Base-by-base conservation (phyloP, 2,329 filamentous ascomycete species). In the Lasiodiplodia theobromae region DNA sequence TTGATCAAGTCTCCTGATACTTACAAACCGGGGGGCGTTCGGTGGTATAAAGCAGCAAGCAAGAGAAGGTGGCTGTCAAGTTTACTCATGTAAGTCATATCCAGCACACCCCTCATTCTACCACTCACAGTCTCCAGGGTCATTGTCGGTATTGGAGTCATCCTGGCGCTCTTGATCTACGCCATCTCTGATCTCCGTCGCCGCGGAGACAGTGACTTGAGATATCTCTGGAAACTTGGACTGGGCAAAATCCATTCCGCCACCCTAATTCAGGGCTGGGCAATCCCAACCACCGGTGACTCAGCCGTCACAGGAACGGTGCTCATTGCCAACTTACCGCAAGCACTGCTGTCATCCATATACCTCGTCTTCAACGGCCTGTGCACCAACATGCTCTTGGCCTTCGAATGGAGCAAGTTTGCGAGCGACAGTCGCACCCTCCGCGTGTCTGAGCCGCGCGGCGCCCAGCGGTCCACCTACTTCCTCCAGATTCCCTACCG, bases 361-460 rank as follows among this genome's bases (percentile, higher is more conserved):
- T 86, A 86, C 70, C 74, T 85, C 6, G 73, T 78, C 1, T 82
- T 81, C 74, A 86, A 86, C 70, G 75, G 75, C 4, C 74, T 86
- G 3, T 76, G 83, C 21, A 87, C 83, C 0, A 78, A 73, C 4
- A 85, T 86, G 76, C 77, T 85, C 1, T 71, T 83, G 0, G 82
- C 81, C 0, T 71, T 76, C 3, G 86, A 88, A 74, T 88, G 81
- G 74, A 79, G 76, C 47, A 40, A 11, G 31, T 37, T 40, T 21
- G 18, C 8, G 10, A 40, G 7, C 10, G 54, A 37, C 10, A 1
- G 18, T 8, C 53, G 8, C 7, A 34, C 31, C 1, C 31, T 57
- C 8, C 54, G 54, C 28, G 31, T 56, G 7, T 37, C 16, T 2
- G 18, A 37, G 18, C 31, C 28, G 11, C 31, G n/a, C 2, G 31